phyloP scores from a whole-genome alignment of 2,329 filamentous ascomycete species.

The Trichoderma cornu-damae region DNA sequence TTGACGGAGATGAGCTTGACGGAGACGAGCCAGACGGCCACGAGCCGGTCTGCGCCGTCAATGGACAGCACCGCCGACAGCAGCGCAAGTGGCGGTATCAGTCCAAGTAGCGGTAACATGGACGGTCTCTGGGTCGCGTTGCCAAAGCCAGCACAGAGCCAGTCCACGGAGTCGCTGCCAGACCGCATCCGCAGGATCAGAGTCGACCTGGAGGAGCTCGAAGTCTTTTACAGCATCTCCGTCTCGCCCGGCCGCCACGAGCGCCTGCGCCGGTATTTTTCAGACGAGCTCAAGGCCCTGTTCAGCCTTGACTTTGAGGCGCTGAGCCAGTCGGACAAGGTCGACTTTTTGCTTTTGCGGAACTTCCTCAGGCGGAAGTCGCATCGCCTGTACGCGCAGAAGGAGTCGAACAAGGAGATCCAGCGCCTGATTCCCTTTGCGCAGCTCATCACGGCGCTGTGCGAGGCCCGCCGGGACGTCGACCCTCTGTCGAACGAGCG shows the following conservation, averaged over 20 bases:
- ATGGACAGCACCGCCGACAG: not conserved
- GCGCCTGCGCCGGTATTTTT: constrained; percentile 39
- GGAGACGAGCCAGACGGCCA: not conserved
- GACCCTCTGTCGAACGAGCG: constrained; percentile 39
- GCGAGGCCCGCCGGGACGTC: constrained; percentile 44
- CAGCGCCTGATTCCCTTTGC: constrained; percentile 43
- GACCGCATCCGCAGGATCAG: constrained; percentile 41
- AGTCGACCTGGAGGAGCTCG: constrained; percentile 43
- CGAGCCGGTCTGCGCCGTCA: constrained; percentile 5
- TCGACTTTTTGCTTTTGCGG: constrained; percentile 47
- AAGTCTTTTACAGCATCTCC: constrained; percentile 45
- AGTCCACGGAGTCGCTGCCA: constrained; percentile 32
- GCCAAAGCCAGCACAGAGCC: constrained; percentile 10
- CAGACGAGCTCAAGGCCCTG: constrained; percentile 35
- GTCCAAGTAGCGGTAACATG: constrained; percentile 16
- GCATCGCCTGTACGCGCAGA: constrained; percentile 38
- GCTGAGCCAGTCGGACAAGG: constrained; percentile 39
- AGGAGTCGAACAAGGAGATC: constrained; percentile 33
- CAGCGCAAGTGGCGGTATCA: constrained; percentile 7
- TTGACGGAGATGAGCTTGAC: constrained; percentile 2
- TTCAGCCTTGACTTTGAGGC: constrained; percentile 26
- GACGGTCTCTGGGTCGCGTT: constrained; percentile 23
- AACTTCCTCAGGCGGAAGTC: constrained; percentile 39
- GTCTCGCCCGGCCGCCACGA: constrained; percentile 39
- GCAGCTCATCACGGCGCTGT: constrained; percentile 38